These are phyloP conservation scores for Rubroshorea leprosula DNA, from an alignment of 345 rosid genomes.

Conservation along the genomic window DNA sequence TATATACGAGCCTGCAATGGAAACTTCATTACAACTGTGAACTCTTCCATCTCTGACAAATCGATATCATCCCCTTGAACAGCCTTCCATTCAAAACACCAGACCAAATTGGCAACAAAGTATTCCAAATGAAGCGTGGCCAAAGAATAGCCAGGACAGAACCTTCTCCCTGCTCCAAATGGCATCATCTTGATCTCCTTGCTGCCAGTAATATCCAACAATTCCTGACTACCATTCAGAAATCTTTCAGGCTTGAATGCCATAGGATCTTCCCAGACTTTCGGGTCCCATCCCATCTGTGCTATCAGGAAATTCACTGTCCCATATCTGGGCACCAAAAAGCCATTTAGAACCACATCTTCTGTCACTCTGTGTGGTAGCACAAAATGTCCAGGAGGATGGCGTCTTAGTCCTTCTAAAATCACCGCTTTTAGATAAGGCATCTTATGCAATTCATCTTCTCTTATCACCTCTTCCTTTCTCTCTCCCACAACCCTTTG, in stretches of 20 bases:
- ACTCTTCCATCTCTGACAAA: background rate
- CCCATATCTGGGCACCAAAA: background rate
- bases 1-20: background rate
- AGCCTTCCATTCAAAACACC: conserved; percentile 4
- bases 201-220: background rate
- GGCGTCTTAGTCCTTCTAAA: background rate
- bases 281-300: background rate
- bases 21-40: conserved; percentile 1
- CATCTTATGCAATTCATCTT: background rate
- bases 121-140: conserved; percentile 11
- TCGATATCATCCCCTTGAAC: conserved; percentile 6
- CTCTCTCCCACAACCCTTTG: background rate
- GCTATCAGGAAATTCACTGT: background rate
- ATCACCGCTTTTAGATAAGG: background rate
- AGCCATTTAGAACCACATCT: conserved; percentile 1
- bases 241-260: conserved; percentile 17
- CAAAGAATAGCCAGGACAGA: conserved; percentile 1
- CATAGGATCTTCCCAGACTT: conserved; percentile 9
- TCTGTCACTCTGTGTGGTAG: background rate
- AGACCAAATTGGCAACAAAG: conserved; percentile 8
- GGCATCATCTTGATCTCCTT: conserved; percentile 14
- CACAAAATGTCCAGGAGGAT: background rate
- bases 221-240: background rate
- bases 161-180: conserved; percentile 11
- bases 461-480: background rate